Conservation (phyloP, 1,284 basidiomycete genomes). For the Heterobasidion irregulare region DNA sequence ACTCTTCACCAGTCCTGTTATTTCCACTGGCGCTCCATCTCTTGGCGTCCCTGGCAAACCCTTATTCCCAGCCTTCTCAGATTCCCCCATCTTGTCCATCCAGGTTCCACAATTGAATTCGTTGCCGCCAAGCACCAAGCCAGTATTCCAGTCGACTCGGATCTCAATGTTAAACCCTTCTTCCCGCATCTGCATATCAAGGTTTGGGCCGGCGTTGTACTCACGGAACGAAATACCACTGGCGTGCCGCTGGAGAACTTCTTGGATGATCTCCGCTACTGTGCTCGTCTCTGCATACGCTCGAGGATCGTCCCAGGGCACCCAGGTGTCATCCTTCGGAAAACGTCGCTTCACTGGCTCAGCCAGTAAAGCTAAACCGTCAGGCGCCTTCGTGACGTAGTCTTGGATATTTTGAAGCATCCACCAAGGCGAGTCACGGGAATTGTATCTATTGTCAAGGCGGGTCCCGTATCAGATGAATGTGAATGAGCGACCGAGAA, state of each 20-base stretch:
- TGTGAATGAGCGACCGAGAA: conserved; percentile 14
- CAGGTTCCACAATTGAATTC: conserved; percentile 82
- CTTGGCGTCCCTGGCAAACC: conserved; percentile 91
- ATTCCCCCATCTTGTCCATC: conserved; percentile 99
- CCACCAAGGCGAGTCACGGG: conserved; percentile 94
- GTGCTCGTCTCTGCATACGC: conserved; percentile 80
- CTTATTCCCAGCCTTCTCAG: conserved; percentile 85
- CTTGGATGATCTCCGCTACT: conserved; percentile 91
- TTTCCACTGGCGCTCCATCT: conserved; percentile 94
- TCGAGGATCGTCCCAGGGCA: conserved; percentile 80
- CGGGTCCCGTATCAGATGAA: conserved; percentile 6
- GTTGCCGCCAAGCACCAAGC: conserved; percentile 87
- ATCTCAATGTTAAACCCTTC: conserved; percentile 94
- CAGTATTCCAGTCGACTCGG: conserved; percentile 90
- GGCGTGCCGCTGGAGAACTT: conserved; percentile 92
- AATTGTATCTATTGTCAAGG: conserved; percentile 62
- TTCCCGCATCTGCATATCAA: conserved; percentile 94
- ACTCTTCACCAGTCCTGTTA: conserved; percentile 89
- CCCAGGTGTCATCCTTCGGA: conserved; percentile 91
- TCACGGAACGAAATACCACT: conserved; percentile 92
- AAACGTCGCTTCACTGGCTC: conserved; percentile 87
- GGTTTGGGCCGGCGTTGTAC: conserved; percentile 91
- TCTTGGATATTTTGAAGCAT: conserved; percentile 98
- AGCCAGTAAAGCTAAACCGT: conserved; percentile 74
- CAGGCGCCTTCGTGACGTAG: conserved; percentile 79